Percentiles rank a stretch among this genome's conserved stretches.
phyloP scores from a whole-genome alignment of 2,329 filamentous ascomycete species.

The Ceratocystiopsis sp. region DNA sequence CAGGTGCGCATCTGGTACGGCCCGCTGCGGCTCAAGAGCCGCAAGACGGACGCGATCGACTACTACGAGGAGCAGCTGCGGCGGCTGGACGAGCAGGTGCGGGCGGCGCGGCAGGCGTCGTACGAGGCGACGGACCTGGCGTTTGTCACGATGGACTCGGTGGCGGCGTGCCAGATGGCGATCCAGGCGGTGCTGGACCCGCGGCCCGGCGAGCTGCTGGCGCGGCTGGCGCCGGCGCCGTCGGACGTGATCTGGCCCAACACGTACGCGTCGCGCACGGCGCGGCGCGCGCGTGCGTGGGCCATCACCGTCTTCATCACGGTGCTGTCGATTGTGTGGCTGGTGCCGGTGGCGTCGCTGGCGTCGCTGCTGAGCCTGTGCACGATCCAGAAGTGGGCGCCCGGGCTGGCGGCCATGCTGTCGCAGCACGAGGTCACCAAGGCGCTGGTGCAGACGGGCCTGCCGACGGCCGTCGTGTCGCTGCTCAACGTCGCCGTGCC shows the following conservation, averaged over 20 bases:
- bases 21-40: slow-evolving; percentile 51
- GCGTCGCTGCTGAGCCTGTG: slow-evolving; percentile 68
- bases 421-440: slow-evolving; percentile 50
- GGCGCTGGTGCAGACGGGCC: slow-evolving; percentile 68
- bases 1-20: slow-evolving; percentile 65
- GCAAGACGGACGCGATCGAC: slow-evolving; percentile 75
- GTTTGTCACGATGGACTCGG: slow-evolving; percentile 95
- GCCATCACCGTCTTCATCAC: slow-evolving; percentile 68
- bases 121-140: slow-evolving; percentile 70
- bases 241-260: slow-evolving; percentile 92
- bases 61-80: slow-evolving; percentile 82
- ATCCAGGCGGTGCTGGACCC: slow-evolving; percentile 90
- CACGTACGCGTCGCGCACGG: slow-evolving; percentile 62
- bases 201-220: slow-evolving; percentile 67
- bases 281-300: slow-evolving; percentile 67
- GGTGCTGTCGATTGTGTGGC: slow-evolving; percentile 75
- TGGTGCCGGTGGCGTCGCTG: slow-evolving; percentile 61
- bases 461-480: slow-evolving; percentile 74
- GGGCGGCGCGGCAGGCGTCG: slow-evolving; percentile 50
- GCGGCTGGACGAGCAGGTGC: slow-evolving; percentile 59
- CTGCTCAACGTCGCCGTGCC: slow-evolving; percentile 80
- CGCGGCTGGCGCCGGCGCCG: slow-evolving; percentile 73
- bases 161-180: slow-evolving; percentile 84
- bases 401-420: slow-evolving; percentile 50
- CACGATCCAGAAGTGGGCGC: slow-evolving; percentile 57